Conservation (phyloP, 192 early-diverging fungal genomes). For the Chytriomyces sp. region DNA sequence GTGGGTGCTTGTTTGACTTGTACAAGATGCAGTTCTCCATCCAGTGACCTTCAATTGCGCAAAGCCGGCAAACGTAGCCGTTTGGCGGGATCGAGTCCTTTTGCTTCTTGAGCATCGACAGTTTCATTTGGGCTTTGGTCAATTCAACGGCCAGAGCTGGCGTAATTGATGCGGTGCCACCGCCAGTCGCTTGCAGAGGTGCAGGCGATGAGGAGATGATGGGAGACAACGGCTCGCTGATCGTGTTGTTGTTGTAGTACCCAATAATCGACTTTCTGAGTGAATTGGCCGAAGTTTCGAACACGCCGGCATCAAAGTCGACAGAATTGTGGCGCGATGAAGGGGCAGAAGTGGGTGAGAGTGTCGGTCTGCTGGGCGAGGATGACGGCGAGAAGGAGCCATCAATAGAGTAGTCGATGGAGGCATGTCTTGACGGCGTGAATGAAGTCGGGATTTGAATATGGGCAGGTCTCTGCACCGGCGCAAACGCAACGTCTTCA, state of each 20-base stretch:
- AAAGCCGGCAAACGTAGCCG: slow-evolving; percentile 31
- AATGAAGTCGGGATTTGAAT: not conserved
- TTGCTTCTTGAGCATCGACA: slow-evolving; percentile 32
- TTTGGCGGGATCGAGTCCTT: slow-evolving; percentile 17
- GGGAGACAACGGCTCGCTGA: not conserved
- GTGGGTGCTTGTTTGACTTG: slow-evolving; percentile 33
- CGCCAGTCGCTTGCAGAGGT: slow-evolving; percentile 30
- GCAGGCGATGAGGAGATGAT: not conserved
- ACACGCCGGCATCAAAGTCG: slow-evolving; percentile 22
- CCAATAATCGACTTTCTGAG: not conserved
- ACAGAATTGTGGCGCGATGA: slow-evolving; percentile 24
- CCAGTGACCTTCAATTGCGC: slow-evolving; percentile 36
- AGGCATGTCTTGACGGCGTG: not conserved
- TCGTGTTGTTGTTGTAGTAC: not conserved
- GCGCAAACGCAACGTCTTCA: not conserved
- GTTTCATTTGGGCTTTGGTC: slow-evolving; percentile 19
- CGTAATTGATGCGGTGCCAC: slow-evolving; percentile 26
- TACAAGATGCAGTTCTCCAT: slow-evolving; percentile 37
- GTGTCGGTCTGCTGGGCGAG: not conserved
- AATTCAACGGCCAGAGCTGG: slow-evolving; percentile 18
- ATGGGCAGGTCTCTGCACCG: not conserved
- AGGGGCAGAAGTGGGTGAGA: not conserved
- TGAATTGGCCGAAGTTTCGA: not conserved
- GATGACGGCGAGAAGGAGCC: not conserved
- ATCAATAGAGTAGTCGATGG: not conserved